Conservation (phyloP, 345 rosid genomes). For the Citrus unshiu region DNA sequence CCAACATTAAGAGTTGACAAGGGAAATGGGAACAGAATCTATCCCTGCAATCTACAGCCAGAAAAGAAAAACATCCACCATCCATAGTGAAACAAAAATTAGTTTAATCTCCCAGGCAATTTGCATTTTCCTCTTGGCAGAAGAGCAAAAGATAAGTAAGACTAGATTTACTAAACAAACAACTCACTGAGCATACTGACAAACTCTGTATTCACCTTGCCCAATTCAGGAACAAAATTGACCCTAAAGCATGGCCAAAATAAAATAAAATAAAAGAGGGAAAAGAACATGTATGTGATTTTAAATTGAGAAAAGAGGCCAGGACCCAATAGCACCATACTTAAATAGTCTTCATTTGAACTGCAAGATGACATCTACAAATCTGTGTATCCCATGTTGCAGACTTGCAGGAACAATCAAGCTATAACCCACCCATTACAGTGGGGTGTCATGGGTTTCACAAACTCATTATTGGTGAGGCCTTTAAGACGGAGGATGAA, state of each 20-base stretch:
- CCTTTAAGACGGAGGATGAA: not conserved
- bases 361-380: not conserved
- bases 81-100: not conserved
- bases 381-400: not conserved
- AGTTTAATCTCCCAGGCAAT: conserved; percentile 15
- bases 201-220: conserved; percentile 22
- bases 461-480: not conserved
- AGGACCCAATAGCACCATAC: conserved; percentile 8
- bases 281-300: not conserved
- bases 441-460: not conserved
- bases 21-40: not conserved
- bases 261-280: conserved; percentile 14
- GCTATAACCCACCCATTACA: not conserved
- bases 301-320: not conserved
- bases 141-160: not conserved
- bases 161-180: not conserved
- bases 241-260: conserved; percentile 23
- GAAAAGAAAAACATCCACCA: not conserved
- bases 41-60: not conserved
- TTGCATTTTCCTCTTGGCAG: not conserved
- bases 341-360: not conserved
- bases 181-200: conserved; percentile 11
- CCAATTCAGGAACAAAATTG: conserved; percentile 26
- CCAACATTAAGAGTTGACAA: not conserved
- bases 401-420: not conserved